Conservation (phyloP, 2,329 filamentous ascomycete genomes). For the Mycosphaerella arachidis region DNA sequence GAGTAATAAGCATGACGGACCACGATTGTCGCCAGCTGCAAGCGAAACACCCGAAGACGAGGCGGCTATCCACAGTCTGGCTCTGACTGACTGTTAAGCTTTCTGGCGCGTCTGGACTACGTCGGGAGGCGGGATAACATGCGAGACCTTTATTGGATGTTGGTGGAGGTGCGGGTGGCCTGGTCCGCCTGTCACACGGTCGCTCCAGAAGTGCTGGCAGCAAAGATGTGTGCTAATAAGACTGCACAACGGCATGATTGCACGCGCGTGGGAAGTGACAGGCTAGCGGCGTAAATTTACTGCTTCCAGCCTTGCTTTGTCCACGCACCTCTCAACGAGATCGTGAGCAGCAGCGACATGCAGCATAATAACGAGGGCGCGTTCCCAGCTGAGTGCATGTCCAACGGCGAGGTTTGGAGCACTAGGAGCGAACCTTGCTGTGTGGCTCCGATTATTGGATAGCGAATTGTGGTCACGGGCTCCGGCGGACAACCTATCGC, state of each 20-base stretch:
- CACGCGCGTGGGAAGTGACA: slow-evolving; percentile 1
- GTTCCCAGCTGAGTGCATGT: neutral
- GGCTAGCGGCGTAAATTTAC: neutral
- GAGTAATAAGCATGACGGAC: neutral
- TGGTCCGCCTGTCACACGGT: neutral
- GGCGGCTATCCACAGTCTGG: neutral
- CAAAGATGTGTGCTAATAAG: neutral
- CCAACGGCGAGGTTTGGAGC: neutral
- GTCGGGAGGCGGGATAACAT: neutral
- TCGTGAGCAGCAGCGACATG: neutral
- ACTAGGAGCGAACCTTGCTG: slow-evolving; percentile 1
- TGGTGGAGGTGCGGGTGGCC: neutral
- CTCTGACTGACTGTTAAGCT: neutral
- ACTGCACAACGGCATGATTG: slow-evolving; percentile 5
- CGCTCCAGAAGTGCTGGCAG: neutral
- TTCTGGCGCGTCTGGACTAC: neutral
- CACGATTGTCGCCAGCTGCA: neutral
- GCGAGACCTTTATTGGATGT: neutral
- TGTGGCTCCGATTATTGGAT: slow-evolving; percentile 1
- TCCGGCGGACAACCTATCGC: neutral
- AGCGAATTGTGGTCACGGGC: neutral
- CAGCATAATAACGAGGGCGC: neutral
- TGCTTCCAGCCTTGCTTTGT: neutral
- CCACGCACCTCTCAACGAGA: neutral
- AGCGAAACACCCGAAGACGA: neutral